Percentiles rank a stretch among this genome's conserved stretches.
Conservation (phyloP, 352 stramenopile genomes). For the Plasmopara muralis region DNA sequence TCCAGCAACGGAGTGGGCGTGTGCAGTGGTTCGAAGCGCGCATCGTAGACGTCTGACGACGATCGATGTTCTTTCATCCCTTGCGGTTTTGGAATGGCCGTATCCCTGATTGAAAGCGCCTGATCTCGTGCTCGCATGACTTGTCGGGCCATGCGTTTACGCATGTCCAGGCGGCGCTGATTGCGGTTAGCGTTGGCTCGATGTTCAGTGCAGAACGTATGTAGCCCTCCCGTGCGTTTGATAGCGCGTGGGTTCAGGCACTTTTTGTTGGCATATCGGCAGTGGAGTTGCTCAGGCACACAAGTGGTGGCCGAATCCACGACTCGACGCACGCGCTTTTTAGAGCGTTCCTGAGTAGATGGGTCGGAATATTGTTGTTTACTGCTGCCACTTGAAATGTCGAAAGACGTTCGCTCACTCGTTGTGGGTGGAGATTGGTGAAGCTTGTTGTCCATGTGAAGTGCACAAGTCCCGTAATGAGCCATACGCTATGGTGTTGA, state of each 20-base stretch:
- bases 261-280: conserved; percentile 61
- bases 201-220: conserved; percentile 61
- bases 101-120: conserved; percentile 1
- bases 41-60: conserved; percentile 5
- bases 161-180: conserved; percentile 52
- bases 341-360: conserved; percentile 5
- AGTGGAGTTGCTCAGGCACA: conserved; percentile 35
- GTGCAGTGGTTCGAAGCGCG: conserved; percentile 30
- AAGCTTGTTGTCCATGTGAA: conserved; percentile 30
- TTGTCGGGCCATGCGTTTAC: conserved; percentile 40
- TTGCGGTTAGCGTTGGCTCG: conserved; percentile 63
- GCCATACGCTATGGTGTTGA: conserved; percentile 22
- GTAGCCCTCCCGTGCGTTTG: conserved; percentile 49
- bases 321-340: conserved; percentile 18
- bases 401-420: background rate
- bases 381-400: conserved; percentile 5
- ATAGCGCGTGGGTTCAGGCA: conserved; percentile 42
- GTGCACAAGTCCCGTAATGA: conserved; percentile 25
- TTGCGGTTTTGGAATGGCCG: conserved; percentile 3
- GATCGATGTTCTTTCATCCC: background rate
- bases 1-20: conserved; percentile 32
- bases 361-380: conserved; percentile 3
- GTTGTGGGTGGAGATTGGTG: conserved; percentile 5
- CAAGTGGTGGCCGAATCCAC: conserved; percentile 31
- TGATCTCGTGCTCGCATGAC: conserved; percentile 8